Conservation (phyloP, 768 basidiomycete genomes). For the Boletus tylopilopsis region DNA sequence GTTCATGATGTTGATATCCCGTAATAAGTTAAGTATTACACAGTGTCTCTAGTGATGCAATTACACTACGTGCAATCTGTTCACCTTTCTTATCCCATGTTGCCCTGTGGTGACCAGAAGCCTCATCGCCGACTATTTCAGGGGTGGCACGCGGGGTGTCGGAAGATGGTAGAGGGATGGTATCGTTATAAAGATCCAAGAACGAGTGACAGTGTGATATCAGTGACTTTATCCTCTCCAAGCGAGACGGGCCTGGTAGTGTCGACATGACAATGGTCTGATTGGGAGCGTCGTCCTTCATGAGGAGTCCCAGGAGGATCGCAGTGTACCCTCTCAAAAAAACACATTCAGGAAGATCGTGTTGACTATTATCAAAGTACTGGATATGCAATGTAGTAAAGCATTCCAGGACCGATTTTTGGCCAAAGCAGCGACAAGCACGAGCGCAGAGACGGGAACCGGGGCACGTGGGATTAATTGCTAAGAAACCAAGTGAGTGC, state of each 20-base stretch:
- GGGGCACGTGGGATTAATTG: conserved; percentile 47
- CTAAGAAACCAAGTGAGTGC: conserved; percentile 32
- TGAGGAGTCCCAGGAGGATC: conserved; percentile 61
- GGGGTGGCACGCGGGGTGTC: conserved; percentile 5
- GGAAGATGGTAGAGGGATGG: conserved; percentile 23
- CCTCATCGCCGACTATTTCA: conserved; percentile 5
- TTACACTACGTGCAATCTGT: conserved; percentile 45
- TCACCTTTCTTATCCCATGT: conserved; percentile 35
- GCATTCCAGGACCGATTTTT: conserved; percentile 46
- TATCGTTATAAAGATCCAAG: conserved; percentile 38
- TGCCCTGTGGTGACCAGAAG: conserved; percentile 2
- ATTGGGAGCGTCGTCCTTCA: conserved; percentile 32
- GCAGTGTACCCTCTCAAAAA: conserved; percentile 74
- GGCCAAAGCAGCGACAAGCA: conserved; percentile 49
- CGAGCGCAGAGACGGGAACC: conserved; percentile 46
- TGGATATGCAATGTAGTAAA: conserved; percentile 48
- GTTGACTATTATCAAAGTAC: conserved; percentile 23
- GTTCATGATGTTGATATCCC: conserved; percentile 22
- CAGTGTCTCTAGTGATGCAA: conserved; percentile 46
- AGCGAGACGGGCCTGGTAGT: conserved; percentile 32
- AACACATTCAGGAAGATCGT: conserved; percentile 35
- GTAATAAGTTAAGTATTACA: conserved; percentile 7
- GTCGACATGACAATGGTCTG: conserved; percentile 30
- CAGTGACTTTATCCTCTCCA: conserved; percentile 22
- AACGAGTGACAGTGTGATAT: conserved; percentile 39